Conservation (phyloP, 768 basidiomycete genomes). For the Mycena venus region DNA sequence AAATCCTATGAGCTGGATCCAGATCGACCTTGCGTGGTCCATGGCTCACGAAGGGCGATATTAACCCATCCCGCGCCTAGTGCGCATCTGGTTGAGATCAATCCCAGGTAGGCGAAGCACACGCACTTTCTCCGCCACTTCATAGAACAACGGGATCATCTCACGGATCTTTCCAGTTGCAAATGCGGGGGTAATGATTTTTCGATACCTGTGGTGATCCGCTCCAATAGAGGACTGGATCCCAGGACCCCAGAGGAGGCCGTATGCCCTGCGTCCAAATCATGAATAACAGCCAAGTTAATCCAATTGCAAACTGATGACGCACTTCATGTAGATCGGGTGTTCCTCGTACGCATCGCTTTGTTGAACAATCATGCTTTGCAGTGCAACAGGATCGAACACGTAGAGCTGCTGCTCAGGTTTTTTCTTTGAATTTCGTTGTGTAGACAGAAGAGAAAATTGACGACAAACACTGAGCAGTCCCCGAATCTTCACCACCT, state of each 20-base stretch:
- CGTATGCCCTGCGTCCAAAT: neutral
- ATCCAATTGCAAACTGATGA: too few species aligned
- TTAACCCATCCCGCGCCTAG: neutral
- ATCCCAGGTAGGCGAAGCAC: neutral
- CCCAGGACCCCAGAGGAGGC: neutral
- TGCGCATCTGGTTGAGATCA: neutral
- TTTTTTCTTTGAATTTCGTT: too few species aligned
- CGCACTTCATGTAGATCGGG: neutral
- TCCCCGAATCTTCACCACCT: constrained; percentile 5
- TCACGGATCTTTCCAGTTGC: neutral
- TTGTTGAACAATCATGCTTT: constrained; percentile 1
- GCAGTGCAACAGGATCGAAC: constrained; percentile 6
- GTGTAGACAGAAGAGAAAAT: too few species aligned
- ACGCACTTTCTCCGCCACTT: neutral
- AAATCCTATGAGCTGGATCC: too few species aligned
- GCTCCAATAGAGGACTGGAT: neutral
- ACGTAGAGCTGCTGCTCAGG: neutral
- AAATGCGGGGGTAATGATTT: neutral
- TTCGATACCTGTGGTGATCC: constrained; percentile 1
- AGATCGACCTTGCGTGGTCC: neutral
- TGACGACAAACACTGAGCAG: neutral
- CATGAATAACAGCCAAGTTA: too few species aligned
- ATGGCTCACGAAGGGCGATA: neutral
- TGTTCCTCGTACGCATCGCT: neutral
- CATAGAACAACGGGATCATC: too few species aligned